Base-by-base conservation (phyloP, 805 yeast genomes). In the Candida multigemmis region DNA sequence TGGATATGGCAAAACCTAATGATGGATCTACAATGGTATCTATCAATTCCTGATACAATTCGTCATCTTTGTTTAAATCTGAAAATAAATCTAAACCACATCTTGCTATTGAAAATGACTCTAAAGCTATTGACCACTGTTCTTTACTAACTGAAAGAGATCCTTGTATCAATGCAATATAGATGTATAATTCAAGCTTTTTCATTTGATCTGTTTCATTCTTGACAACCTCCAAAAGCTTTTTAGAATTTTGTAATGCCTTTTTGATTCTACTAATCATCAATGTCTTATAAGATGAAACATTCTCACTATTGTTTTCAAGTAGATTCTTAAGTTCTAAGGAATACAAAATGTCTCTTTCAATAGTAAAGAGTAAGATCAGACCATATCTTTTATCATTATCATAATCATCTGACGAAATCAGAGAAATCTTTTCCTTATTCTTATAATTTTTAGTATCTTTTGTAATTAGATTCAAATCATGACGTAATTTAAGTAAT, bases 261-360 rank as follows among this genome's bases (percentile, higher is more conserved):
- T 71, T 77, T 44, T 77, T 83, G 34, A 80, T 67, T 49, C 82
- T 81, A 15, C 86, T 69, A 7, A 64, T 45, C 40, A 80, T 54
- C 32, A 61, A 46, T 22, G 46, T 53, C 38, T 42, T 50, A 33
- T 77, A 68, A 29, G 67, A 67, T 47, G 46, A 60, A 38, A 57
- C 46, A 18, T 53, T 56, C 6, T 71, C 63, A 8, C 66, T 60
- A 32, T 69, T 68, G 21, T 73, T 63, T 34, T 73, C 83, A 34
- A 73, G 50, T 25, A 66, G 50, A 7, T 68, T 53, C 33, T 71
- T 70, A 28, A 75, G 61, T 49, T 79, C 86, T 48, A 74, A 65
- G 1, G 87, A 79, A 39, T 67, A 71, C 16, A 84, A 62, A 45
- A 76, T 58, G 39, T 84, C 82, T 45, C 95, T 69, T 51, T 91